Evolutionary conservation across 2,329 filamentous ascomycete species (phyloP).

Genomic region (Malbranchea cinnamomea): DNA sequence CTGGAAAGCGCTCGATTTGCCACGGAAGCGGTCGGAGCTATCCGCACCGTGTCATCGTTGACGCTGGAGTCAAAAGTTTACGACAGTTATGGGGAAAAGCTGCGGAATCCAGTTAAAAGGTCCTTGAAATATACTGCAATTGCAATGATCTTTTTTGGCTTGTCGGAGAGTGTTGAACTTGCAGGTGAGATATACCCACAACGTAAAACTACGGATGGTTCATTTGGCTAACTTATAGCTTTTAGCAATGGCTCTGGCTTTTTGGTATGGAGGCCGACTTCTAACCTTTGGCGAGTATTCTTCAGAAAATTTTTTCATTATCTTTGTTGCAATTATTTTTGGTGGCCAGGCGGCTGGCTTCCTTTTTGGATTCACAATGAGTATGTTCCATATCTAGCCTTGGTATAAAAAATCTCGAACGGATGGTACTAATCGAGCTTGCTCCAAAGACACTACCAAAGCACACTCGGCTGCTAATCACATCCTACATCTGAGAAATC

Average conservation of each 20-base stretch:
- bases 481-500: constrained; percentile 33
- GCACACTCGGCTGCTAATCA: constrained; percentile 36
- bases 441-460: constrained; percentile 35
- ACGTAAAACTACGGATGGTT: not conserved
- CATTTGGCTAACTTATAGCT: constrained; percentile 7
- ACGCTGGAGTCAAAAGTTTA: constrained; percentile 32
- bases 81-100: constrained; percentile 19
- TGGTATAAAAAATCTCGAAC: constrained; percentile 6
- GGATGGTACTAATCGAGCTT: constrained; percentile 11
- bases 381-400: constrained; percentile 8
- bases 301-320: constrained; percentile 28
- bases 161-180: constrained; percentile 46
- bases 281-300: constrained; percentile 13
- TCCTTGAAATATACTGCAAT: constrained; percentile 45
- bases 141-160: constrained; percentile 47
- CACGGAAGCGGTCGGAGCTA: constrained; percentile 35
- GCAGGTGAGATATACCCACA: constrained; percentile 2
- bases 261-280: constrained; percentile 49
- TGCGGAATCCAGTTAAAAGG: constrained; percentile 35
- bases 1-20: constrained; percentile 35
- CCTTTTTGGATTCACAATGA: constrained; percentile 24
- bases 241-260: constrained; percentile 31
- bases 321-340: constrained; percentile 29
- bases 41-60: constrained; percentile 36
- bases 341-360: constrained; percentile 18